These are phyloP conservation scores for Otatea glauca DNA, from an alignment of 176 grass and related monocot genomes.

Conservation along the genomic window DNA sequence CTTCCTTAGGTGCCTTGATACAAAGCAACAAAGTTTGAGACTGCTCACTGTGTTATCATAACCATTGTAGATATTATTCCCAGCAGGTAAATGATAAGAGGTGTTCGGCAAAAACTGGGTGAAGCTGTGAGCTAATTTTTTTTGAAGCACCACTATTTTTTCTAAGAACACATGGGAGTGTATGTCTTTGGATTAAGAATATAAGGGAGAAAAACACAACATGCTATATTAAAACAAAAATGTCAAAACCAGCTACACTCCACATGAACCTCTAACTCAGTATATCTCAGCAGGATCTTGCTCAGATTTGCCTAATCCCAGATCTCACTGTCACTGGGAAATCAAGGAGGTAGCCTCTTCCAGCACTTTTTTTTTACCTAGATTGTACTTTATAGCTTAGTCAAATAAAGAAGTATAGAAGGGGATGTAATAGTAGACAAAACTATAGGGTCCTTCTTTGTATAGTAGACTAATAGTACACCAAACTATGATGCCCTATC, in stretches of 20 bases:
- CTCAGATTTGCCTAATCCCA: neutral
- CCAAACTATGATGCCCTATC: neutral
- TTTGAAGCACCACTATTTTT: no score
- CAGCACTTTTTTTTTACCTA: neutral
- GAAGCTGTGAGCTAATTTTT: neutral
- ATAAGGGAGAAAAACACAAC: neutral
- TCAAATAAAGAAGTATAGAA: neutral
- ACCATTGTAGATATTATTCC: neutral
- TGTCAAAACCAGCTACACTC: neutral
- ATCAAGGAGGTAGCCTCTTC: neutral
- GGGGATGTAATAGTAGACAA: no score
- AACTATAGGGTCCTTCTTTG: neutral
- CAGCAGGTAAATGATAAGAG: neutral
- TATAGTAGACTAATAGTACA: neutral
- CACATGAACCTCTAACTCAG: neutral
- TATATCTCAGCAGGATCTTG: neutral
- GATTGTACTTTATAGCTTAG: neutral
- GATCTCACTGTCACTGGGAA: neutral
- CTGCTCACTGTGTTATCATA: neutral
- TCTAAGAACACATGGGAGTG: no score
- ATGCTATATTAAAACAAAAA: neutral
- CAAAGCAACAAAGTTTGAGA: neutral
- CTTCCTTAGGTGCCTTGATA: neutral
- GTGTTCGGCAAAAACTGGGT: neutral
- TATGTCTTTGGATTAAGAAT: neutral